Evolutionary conservation across 2,329 filamentous ascomycete species (phyloP), one percentile per base, ranked within the genome.

Genomic region (Hawksworthiomyces lignivorus): DNA sequence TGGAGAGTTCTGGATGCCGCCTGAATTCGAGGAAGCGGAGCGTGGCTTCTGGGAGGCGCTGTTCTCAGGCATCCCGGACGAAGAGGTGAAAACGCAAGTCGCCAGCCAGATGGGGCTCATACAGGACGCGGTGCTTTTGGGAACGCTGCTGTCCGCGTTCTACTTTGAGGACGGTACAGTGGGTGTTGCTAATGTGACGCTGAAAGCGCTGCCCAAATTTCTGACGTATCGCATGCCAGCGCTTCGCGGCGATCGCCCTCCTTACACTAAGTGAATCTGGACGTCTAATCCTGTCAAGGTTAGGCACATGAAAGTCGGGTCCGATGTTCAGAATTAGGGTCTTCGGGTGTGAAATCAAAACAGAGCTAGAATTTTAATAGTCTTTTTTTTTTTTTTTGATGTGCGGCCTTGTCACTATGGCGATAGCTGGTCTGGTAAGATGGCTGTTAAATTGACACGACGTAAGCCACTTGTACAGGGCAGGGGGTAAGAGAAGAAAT

Each of bases 61-160:
- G 22, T 52, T 57, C 21, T 32, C 43, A 28, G 54, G 51, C 11
- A 59, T 54, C 2, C 18, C 35, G 20, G 31, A 54, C 24, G 24
- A 26, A 26, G 24, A 26, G 24, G 24, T 26, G 24, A 26, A 26
- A 26, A 26, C 24, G 24, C 24, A 26, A 26, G 24, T 26, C 24
- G 24, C 24, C 39, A 47, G 48, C 50, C 50, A 51, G 24, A 26
- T 26, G 24, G 24, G 29, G 52, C 46, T 58, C 27, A 50, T 59
- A 22, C 56, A 61, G 45, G 53, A 59, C 39, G 52, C 48, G 6
- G 51, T 60, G 12, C 50, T 56, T 9, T 46, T 59, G 17, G 55
- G 47, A 19, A 60, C 57, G 12, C 40, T 60, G 41, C 49, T 35
- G 18, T 7, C 6, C 32, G 12, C 39, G 35, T 57, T 58, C 33